Conservation (phyloP, 2,329 filamentous ascomycete genomes). For the Aspergillus aculeatus region DNA sequence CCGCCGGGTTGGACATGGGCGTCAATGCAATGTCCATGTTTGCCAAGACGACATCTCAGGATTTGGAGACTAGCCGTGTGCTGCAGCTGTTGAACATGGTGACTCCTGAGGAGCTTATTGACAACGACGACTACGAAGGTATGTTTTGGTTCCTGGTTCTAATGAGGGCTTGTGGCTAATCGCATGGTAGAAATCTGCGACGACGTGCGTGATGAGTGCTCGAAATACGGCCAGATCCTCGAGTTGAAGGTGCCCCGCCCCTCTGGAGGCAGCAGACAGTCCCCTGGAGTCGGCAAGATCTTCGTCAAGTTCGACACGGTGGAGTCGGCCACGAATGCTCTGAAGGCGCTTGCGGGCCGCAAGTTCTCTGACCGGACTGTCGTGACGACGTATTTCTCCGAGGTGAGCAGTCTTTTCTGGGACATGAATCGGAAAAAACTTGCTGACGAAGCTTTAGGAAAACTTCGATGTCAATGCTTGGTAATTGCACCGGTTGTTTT, state of each 20-base stretch:
- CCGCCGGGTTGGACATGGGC: conserved; percentile 86
- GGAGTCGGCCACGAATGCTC: conserved; percentile 77
- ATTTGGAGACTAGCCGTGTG: conserved; percentile 77
- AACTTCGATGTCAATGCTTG: conserved; percentile 92
- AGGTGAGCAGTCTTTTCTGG: conserved; percentile 55
- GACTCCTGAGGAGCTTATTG: conserved; percentile 88
- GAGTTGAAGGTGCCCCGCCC: conserved; percentile 94
- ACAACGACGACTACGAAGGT: conserved; percentile 95
- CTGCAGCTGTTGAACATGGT: conserved; percentile 98
- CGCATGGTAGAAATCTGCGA: conserved; percentile 79
- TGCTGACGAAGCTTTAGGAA: conserved; percentile 57
- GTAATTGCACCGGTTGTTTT: conserved; percentile 51
- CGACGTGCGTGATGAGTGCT: conserved; percentile 88
- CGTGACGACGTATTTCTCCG: conserved; percentile 92
- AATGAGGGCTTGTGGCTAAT: conserved; percentile 3
- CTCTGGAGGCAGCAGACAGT: conserved; percentile 75
- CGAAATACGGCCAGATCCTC: conserved; percentile 80
- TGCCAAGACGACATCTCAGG: conserved; percentile 78
- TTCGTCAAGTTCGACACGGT: conserved; percentile 86
- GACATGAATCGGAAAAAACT: not conserved
- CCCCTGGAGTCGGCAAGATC: conserved; percentile 92
- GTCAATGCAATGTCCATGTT: conserved; percentile 98
- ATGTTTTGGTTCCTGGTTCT: conserved; percentile 30
- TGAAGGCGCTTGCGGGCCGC: conserved; percentile 85
- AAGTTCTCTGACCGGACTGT: conserved; percentile 97